Conservation (phyloP, 768 basidiomycete species). For the Fomitopsis pulvina region DNA sequence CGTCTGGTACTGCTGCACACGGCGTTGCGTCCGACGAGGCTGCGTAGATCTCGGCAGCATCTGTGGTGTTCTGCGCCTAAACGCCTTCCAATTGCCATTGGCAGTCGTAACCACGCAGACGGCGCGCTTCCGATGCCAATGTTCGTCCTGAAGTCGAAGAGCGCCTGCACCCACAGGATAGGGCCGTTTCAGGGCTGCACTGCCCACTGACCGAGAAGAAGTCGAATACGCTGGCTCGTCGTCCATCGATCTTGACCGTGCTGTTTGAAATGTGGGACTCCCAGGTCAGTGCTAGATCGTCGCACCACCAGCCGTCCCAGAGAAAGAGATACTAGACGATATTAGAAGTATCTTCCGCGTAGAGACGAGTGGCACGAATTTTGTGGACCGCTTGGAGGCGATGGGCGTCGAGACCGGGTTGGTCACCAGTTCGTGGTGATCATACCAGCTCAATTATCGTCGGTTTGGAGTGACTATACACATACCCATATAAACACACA, state of each 20-base stretch:
- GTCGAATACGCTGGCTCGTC: slow-evolving; percentile 9
- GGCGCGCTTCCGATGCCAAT: slow-evolving; percentile 33
- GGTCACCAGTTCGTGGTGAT: too few species aligned
- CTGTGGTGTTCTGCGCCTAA: too few species aligned
- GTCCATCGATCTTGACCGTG: slow-evolving; percentile 16
- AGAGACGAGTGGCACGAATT: slow-evolving; percentile 29
- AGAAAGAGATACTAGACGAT: slow-evolving; percentile 28
- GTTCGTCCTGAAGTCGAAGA: slow-evolving; percentile 35
- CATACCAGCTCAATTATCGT: too few species aligned
- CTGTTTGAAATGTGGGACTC: slow-evolving; percentile 28
- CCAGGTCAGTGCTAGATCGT: slow-evolving; percentile 27
- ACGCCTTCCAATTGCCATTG: slow-evolving; percentile 39
- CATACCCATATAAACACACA: too few species aligned
- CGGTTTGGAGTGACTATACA: too few species aligned
- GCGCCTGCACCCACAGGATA: slow-evolving; percentile 12
- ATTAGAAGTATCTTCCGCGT: slow-evolving; percentile 27
- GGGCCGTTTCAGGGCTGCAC: slow-evolving; percentile 1
- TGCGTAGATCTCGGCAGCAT: too few species aligned
- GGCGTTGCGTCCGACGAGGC: too few species aligned
- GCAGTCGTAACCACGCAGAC: slow-evolving; percentile 37
- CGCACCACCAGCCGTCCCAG: slow-evolving; percentile 21
- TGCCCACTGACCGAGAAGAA: background rate
- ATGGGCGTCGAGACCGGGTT: slow-evolving; percentile 31
- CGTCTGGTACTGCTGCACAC: too few species aligned
- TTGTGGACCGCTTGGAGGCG: slow-evolving; percentile 34